Conservation (phyloP, 78 protist genomes). For the Blattamonas nauphoetae region DNA sequence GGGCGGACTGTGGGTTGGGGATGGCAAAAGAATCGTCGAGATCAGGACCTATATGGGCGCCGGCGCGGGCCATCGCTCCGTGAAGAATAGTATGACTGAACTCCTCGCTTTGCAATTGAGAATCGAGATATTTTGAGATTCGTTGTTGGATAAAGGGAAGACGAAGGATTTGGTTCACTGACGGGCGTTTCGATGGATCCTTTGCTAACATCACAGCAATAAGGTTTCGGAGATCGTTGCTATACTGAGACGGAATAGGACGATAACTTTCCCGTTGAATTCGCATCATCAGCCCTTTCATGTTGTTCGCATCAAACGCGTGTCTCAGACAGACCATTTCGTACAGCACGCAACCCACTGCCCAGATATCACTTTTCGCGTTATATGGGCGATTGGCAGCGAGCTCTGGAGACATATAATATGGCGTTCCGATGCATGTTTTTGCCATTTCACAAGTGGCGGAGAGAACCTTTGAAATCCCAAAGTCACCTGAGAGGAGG, state of each 20-base stretch:
- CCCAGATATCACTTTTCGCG: not conserved
- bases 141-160: not conserved
- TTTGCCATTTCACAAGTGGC: slow-evolving; percentile 4
- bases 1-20: too few relatives aligned
- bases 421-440: slow-evolving; percentile 48
- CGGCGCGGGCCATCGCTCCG: too few relatives aligned
- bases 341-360: not conserved
- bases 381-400: slow-evolving; percentile 24
- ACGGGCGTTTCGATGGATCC: too few relatives aligned
- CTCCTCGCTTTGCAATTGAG: too few relatives aligned
- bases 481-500: slow-evolving; percentile 44
- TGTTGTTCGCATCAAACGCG: not conserved
- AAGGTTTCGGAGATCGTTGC: not conserved
- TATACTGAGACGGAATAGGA: not conserved
- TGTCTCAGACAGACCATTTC: not conserved
- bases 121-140: too few relatives aligned
- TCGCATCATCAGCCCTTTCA: not conserved
- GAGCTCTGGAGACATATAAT: slow-evolving; percentile 51
- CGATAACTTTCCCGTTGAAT: not conserved
- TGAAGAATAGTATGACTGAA: too few relatives aligned
- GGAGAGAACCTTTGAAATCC: slow-evolving; percentile 30
- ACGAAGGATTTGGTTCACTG: not conserved
- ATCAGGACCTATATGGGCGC: too few relatives aligned
- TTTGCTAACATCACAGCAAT: not conserved
- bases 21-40: too few relatives aligned